Base-by-base conservation (phyloP, 768 basidiomycete species). In the Cyclocybe aegerita region DNA sequence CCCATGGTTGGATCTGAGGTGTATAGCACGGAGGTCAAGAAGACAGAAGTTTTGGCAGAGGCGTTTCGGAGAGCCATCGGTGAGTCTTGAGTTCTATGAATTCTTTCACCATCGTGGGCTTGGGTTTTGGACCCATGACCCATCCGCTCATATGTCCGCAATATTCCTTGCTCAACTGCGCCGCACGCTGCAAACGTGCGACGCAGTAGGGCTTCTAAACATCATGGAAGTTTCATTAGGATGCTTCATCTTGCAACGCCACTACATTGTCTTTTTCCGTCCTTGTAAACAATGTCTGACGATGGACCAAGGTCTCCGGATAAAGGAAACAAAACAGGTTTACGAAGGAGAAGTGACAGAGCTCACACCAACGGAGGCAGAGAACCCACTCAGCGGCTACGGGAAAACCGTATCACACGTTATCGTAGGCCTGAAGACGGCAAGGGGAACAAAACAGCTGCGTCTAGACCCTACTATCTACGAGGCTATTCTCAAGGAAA, bases 351-450 rank as follows among this genome's bases (percentile, higher is more conserved):
- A 99, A 71, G 90, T 99, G 12, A 98, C 96, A 7, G 96, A 98
- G 63, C 73, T 98, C 53, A 97, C 96, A 3, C 97, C 97, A 2
- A 84, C 92, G 15, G 97, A 98, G 72, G 82, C 96, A 10, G 96
- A 98, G 69, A 98, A 98, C 70, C 97, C 97, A 23, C 78, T 98
- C 39, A 93, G 90, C 47, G 95, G 96, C 37, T 98, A 98, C 67
- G 97, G 97, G 54, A 99, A 98, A 73, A 98, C 96, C 2, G 90
- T 98, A 46, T 93, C 93, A n/a, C 95, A 98, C 69, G 96, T 98
- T 63, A 77, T 98, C 49, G 88, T 98, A 41, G 93, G 93, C 9
- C 82, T 99, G 55, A 98, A 98, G 71, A 97, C 96, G 0, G 89
- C 83, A 55, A 90, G 78, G 50, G 92, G 92, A 8, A 97, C 94